phyloP scores from a whole-genome alignment of 177 flowering plant genomes.

The Tripterygium wilfordii region DNA sequence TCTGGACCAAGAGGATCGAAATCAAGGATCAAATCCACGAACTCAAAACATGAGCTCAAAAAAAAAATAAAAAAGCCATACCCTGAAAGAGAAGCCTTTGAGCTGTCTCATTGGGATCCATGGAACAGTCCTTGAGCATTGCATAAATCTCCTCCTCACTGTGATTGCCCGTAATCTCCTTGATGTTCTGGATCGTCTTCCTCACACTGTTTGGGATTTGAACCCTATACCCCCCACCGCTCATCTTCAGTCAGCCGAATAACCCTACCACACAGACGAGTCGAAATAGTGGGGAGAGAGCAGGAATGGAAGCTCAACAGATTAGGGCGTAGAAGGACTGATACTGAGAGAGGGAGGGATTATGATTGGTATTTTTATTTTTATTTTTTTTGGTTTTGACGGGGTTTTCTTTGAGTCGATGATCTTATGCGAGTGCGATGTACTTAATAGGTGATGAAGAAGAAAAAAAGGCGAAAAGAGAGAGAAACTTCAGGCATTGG shows the following conservation, averaged over 20 bases:
- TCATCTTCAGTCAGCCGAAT: conserved; percentile 22
- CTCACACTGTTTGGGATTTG: conserved; percentile 49
- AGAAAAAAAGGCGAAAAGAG: neutral
- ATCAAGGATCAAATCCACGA: neutral
- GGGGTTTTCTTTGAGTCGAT: too few relatives aligned
- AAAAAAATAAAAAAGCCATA: conserved; percentile 1
- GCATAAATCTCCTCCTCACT: conserved; percentile 38
- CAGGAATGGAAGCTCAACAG: neutral
- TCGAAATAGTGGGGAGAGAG: neutral
- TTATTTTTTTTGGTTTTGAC: too few relatives aligned
- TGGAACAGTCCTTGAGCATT: conserved; percentile 39
- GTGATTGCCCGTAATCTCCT: conserved; percentile 31
- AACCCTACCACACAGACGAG: neutral
- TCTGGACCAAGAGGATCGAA: neutral
- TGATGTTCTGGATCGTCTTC: conserved; percentile 44
- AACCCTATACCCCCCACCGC: conserved; percentile 47
- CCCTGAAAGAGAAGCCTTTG: conserved; percentile 37
- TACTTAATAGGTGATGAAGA: neutral
- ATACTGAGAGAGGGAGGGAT: too few relatives aligned
- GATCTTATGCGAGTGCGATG: too few relatives aligned
- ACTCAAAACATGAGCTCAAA: neutral
- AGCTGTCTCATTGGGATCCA: conserved; percentile 43
- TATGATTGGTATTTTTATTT: too few relatives aligned
- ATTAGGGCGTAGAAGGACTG: neutral
- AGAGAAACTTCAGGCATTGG: neutral